Evolutionary conservation across 257 asterid genomes (phyloP), one percentile per base, ranked within the genome.

Genomic region (Solanum chiquidenum): DNA sequence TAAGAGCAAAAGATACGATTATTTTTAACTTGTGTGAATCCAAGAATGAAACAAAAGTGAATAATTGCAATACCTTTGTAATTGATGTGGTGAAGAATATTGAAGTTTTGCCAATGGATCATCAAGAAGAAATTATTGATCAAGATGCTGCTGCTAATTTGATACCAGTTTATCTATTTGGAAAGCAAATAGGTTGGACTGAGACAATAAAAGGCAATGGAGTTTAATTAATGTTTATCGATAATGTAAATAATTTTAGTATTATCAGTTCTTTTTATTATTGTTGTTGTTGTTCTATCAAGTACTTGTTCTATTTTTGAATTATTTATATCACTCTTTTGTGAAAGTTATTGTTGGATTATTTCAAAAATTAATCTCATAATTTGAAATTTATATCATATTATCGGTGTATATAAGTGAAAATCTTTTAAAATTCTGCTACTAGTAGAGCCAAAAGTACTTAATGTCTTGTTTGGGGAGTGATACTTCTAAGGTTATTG

Each of bases 1-100:
- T 96, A 62, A 92, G 52, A 31, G 86, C 95, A 0, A 91, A 87
- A 88, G 98, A 96, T 86, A 83, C 72, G 49, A 86, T 94, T 42
- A 71, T 92, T 29, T 94, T 95, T 72, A 20, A 58, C 25, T 58
- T 21, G 2, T 3, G 66, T 58, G 1, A 20, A 20, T 58, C 5
- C 0, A 58, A 20, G 66, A 20, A 58, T 58, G 66, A 2, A 58
- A 58, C 12, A 58, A 20, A 58, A 58, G 66, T 55, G 11, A 55
- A 58, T 0, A 20, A 3, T 58, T 58, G 25, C 1, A 58, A 20
- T 20, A 7, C 66, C 66, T 58, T 58, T 0, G 25, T 58, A 20
- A 58, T 58, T 58, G 66, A 20, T 58, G 66, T 20, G 66, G 25
- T 21, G 1, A 20, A 58, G 66, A 58, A 58, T 7, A 58, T 20